A percentile compares a stretch with the other conserved stretches of the same genome.
phyloP scores from a whole-genome alignment of 192 early-diverging fungal genomes.

The Kickxella alabastrina region DNA sequence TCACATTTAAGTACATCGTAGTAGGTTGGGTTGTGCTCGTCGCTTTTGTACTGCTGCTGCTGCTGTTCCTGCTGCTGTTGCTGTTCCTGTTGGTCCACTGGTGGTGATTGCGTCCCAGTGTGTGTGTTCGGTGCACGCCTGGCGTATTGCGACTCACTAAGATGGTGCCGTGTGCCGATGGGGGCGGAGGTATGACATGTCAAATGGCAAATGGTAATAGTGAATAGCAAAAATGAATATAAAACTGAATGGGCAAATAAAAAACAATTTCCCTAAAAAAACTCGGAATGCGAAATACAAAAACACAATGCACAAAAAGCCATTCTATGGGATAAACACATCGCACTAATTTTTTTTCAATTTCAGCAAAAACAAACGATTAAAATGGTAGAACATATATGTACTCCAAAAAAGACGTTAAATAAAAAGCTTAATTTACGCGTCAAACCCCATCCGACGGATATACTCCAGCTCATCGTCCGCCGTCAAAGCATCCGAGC shows the following conservation, averaged over 20 bases:
- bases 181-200: too few species aligned
- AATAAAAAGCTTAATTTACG: constrained; percentile 1
- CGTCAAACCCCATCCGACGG: constrained; percentile 49
- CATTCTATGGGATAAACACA: not conserved
- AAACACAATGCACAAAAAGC: not conserved
- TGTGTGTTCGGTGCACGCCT: too few species aligned
- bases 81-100: too few species aligned
- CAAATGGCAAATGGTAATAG: too few species aligned
- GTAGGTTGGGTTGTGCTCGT: constrained; percentile 26
- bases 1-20: constrained; percentile 46
- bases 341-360: not conserved
- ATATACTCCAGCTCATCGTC: constrained; percentile 50
- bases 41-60: too few species aligned
- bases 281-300: not conserved
- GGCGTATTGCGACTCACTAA: too few species aligned
- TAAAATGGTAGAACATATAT: not conserved
- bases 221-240: too few species aligned
- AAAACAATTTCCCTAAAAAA: too few species aligned
- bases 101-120: too few species aligned
- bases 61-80: too few species aligned
- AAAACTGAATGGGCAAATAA: too few species aligned
- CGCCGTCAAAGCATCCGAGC: constrained; percentile 38
- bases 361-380: not conserved
- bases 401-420: not conserved
- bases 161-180: too few species aligned